Base-by-base conservation (phyloP, 2,329 filamentous ascomycete species). In the Exserohilum turcica region DNA sequence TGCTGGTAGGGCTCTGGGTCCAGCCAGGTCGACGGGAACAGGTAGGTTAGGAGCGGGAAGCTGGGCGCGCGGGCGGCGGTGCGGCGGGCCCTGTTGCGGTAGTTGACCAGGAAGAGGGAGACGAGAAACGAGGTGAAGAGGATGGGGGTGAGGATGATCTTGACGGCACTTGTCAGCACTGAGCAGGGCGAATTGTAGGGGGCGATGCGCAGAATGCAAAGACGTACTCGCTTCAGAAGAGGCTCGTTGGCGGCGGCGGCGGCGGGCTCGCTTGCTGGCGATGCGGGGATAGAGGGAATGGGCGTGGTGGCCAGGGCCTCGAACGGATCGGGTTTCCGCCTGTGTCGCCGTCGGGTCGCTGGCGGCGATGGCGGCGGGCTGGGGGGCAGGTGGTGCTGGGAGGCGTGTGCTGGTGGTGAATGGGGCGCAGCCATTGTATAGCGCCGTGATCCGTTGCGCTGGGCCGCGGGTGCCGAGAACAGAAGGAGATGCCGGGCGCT, bases 101-200 rank as follows among this genome's bases (percentile, higher is more conserved):
- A 75, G 74, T 89, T 86, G 37, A 89, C 80, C 45, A 88, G 72
- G 67, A 81, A 79, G 39, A 90, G 81, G 2, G 86, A 89, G 59
- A 89, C 39, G 36, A 90, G 70, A 73, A 89, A 89, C 18, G 84
- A 82, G 44, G 84, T 76, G 68, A 89, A 83, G 59, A 85, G 79
- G 56, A 89, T 61, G 6, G 87, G 86, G 0, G 85, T 87, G 74
- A 87, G 78, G 61, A 89, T 56, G 54, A 78, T 64, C 75, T 75
- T 45, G 50, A 29, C 12, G n/a, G 24, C 7, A 3, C 27, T 7
- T 19, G 27, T 52, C 19, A 46, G 29, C 9, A n/a, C 32, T n/a
- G n/a, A n/a, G n/a, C n/a, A n/a, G n/a, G n/a, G n/a, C n/a, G n/a
- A 1, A 3, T 24, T 7, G n/a, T 6, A 35, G 16, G 32, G 1